Conservation (phyloP, 2,329 filamentous ascomycete species). For the Cladosporium colombiae region DNA sequence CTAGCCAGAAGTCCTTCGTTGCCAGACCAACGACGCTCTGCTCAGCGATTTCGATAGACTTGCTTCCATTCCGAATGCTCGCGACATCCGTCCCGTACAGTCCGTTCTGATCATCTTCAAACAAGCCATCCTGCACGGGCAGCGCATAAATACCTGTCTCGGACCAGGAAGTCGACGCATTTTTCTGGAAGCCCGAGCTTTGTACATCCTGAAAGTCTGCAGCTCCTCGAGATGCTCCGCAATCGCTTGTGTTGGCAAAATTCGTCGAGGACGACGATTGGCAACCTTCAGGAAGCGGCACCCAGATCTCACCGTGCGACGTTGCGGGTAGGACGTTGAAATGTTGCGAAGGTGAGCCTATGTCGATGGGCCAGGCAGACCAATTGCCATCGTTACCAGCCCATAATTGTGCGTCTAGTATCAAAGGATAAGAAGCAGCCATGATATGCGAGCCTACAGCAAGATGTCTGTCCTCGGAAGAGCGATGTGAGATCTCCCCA, state of each 20-base stretch:
- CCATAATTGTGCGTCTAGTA: constrained; percentile 20
- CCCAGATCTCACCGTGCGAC: constrained; percentile 38
- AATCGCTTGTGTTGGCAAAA: constrained; percentile 26
- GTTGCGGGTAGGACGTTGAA: constrained; percentile 28
- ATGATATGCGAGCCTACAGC: neutral
- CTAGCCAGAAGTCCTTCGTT: constrained; percentile 40
- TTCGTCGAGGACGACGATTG: constrained; percentile 24
- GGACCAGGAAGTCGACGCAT: constrained; percentile 37
- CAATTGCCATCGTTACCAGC: constrained; percentile 28
- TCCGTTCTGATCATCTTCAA: constrained; percentile 51
- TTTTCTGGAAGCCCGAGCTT: constrained; percentile 27
- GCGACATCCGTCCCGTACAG: constrained; percentile 38
- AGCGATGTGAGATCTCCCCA: neutral
- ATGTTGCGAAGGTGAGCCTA: constrained; percentile 25
- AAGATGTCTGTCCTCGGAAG: neutral
- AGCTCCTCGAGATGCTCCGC: constrained; percentile 21
- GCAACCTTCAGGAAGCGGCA: constrained; percentile 38
- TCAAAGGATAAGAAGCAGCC: constrained; percentile 11
- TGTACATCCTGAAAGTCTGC: constrained; percentile 46
- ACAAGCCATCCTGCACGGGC: constrained; percentile 41
- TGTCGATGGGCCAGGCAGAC: constrained; percentile 24
- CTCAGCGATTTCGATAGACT: constrained; percentile 29
- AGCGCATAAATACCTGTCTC: constrained; percentile 36
- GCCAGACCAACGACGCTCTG: constrained; percentile 41
- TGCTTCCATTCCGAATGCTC: constrained; percentile 27